Evolutionary conservation across 495 filamentous ascomycete species (phyloP).

Genomic region (Cercophora scortea): DNA sequence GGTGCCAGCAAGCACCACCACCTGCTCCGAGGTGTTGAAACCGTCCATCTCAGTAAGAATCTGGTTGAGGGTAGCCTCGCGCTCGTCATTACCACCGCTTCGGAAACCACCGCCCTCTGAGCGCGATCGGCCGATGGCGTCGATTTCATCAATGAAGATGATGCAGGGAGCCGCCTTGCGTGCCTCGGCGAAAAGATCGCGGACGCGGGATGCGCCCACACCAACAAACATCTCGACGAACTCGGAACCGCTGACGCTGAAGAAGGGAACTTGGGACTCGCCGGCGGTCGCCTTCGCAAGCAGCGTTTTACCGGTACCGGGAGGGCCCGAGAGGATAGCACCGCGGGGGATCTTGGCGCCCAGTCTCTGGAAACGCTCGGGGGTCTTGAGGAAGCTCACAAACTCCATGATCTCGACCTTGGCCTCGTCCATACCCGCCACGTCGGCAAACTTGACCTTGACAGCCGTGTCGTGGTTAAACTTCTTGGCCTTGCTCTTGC

Average conservation of each 20-base stretch:
- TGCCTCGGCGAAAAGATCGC: conserved; percentile 90
- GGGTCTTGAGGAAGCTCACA: conserved; percentile 88
- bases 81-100: conserved; percentile 90
- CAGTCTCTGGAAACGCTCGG: conserved; percentile 81
- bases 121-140: conserved; percentile 90
- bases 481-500: conserved; percentile 87
- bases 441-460: conserved; percentile 94
- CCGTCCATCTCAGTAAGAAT: conserved; percentile 99
- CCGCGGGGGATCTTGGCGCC: conserved; percentile 97
- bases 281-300: conserved; percentile 96
- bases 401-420: conserved; percentile 99
- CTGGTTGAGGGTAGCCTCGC: conserved; percentile 94
- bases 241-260: conserved; percentile 94
- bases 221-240: conserved; percentile 99
- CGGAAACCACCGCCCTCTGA: conserved; percentile 56
- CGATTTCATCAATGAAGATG: conserved; percentile 99
- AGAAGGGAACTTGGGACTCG: conserved; percentile 96
- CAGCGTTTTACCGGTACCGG: conserved; percentile 96
- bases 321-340: conserved; percentile 91
- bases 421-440: conserved; percentile 97
- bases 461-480: conserved; percentile 96
- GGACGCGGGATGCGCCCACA: conserved; percentile 89
- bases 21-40: conserved; percentile 95
- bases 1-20: conserved; percentile 96
- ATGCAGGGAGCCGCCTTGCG: conserved; percentile 96